These are phyloP conservation scores for Hypoxylon sp. DNA, from an alignment of 2,329 filamentous ascomycete genomes.

Conservation along the genomic window DNA sequence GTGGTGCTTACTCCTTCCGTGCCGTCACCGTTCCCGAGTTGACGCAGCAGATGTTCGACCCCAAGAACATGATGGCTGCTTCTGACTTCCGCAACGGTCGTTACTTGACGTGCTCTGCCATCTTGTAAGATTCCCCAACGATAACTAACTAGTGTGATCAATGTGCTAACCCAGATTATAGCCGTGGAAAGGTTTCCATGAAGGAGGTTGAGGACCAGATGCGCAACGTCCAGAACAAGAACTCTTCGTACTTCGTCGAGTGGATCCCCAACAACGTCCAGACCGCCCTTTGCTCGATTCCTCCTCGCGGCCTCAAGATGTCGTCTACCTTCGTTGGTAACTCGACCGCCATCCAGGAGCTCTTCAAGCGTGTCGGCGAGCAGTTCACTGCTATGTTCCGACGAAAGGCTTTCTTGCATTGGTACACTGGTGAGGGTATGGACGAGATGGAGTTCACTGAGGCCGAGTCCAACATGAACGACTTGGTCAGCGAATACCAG, in stretches of 20 bases:
- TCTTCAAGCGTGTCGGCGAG: constrained; percentile 99
- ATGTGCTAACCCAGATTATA: too few species aligned
- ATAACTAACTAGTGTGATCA: too few species aligned
- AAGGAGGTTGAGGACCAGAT: constrained; percentile 99
- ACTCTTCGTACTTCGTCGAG: constrained; percentile 99
- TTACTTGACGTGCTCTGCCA: constrained; percentile 98
- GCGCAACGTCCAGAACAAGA: constrained; percentile 99
- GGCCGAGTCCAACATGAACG: constrained; percentile 99
- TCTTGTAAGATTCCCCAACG: constrained; percentile 81
- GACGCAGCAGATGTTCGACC: constrained; percentile 99
- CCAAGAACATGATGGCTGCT: constrained; percentile 99
- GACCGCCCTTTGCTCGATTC: constrained; percentile 98
- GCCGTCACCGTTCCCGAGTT: constrained; percentile 97
- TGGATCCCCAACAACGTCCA: constrained; percentile 99
- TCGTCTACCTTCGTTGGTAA: constrained; percentile 99
- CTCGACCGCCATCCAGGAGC: constrained; percentile 99
- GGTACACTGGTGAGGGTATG: constrained; percentile 99
- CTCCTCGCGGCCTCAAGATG: constrained; percentile 98
- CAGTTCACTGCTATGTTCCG: constrained; percentile 99
- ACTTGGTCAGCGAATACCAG: constrained; percentile 99
- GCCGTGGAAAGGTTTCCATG: constrained; percentile 99
- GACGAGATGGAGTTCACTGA: constrained; percentile 99
- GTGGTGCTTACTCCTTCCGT: constrained; percentile 92
- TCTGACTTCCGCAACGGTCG: constrained; percentile 99
- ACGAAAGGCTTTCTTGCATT: constrained; percentile 99